These are phyloP conservation scores for Davidsoniella neocaledoniae DNA, from an alignment of 2,329 filamentous ascomycete species.

Conservation along the genomic window DNA sequence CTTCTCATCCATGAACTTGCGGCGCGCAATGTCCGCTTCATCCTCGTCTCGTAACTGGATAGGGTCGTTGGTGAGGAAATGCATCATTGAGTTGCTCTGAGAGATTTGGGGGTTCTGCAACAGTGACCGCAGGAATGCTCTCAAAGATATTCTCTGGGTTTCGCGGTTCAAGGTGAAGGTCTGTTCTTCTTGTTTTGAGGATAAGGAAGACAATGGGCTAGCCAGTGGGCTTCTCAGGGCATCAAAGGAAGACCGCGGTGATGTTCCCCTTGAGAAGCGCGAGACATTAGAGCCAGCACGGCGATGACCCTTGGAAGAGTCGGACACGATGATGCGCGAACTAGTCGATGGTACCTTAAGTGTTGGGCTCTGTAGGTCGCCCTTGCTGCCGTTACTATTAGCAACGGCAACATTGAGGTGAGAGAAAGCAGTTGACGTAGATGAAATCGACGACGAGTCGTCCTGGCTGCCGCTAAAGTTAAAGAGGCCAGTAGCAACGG, in stretches of 20 bases:
- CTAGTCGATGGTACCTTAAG: constrained; percentile 2
- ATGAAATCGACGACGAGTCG: constrained; percentile 67
- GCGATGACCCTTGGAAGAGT: constrained; percentile 15
- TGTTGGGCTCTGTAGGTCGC: neutral
- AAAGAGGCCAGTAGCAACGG: constrained; percentile 43
- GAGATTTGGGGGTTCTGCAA: constrained; percentile 74
- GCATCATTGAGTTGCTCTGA: constrained; percentile 62
- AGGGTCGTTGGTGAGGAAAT: constrained; percentile 63
- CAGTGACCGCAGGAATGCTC: constrained; percentile 76
- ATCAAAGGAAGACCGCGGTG: constrained; percentile 13
- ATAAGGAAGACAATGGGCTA: constrained; percentile 5
- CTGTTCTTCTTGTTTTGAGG: constrained; percentile 11
- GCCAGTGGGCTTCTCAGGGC: constrained; percentile 8
- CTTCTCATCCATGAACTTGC: constrained; percentile 72
- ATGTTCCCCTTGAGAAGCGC: constrained; percentile 5
- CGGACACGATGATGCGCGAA: neutral
- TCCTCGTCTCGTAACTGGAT: constrained; percentile 69
- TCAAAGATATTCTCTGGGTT: constrained; percentile 75
- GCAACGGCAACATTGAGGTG: neutral
- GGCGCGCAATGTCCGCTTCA: constrained; percentile 57
- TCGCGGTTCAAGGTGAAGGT: constrained; percentile 51
- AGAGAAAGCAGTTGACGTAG: constrained; percentile 50
- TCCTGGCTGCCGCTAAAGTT: constrained; percentile 46
- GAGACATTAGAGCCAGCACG: constrained; percentile 15
- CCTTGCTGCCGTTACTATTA: neutral